Evolutionary conservation across 2,329 filamentous ascomycete genomes (phyloP), one percentile per base, ranked within the genome.

Genomic region (Fusarium luffae): DNA sequence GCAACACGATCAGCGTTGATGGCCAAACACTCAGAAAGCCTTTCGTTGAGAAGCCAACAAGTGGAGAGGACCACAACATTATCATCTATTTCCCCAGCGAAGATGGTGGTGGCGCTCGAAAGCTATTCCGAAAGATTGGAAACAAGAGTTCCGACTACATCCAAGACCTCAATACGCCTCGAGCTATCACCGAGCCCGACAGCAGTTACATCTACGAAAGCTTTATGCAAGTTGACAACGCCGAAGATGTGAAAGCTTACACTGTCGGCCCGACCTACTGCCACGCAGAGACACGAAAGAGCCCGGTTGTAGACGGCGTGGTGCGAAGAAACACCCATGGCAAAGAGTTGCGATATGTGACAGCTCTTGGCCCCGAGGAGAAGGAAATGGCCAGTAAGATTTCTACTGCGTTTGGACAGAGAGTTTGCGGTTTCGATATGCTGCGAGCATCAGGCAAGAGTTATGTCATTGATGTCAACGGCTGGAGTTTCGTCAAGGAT

Each of bases 401-500:
- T 63, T 93, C 94, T 4, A 91, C 89, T 46, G 92, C 93, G 0
- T 99, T 99, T 79, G 96, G 95, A 1, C 96, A 99, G 79, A 87
- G 93, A 57, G 94, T 99, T 4, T 99, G 96, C 77, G 96, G 96
- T 0, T 99, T 99, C 75, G 96, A 99, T 78, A 85, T 99, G 64
- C 85, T 99, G 59, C 90, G 97, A 28, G 93, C 94, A 14, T 90
- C 89, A 51, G 93, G 94, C 18, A 93, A 93, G 79, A 98, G 95
- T 78, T 99, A 93, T 80, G 96, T 99, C 50, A 99, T 99, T 72
- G 96, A 99, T 75, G 96, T 99, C 74, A 99, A 99, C 79, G 96
- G 96, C 14, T 99, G 97, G 97, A 98, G 95, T 77, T 99, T 99
- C 76, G 96, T 99, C 79, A 99, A 99, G 79, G 97, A 99, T 79